Evolutionary conservation across 805 yeast species (phyloP).

Genomic region (Sungouiella blattae): DNA sequence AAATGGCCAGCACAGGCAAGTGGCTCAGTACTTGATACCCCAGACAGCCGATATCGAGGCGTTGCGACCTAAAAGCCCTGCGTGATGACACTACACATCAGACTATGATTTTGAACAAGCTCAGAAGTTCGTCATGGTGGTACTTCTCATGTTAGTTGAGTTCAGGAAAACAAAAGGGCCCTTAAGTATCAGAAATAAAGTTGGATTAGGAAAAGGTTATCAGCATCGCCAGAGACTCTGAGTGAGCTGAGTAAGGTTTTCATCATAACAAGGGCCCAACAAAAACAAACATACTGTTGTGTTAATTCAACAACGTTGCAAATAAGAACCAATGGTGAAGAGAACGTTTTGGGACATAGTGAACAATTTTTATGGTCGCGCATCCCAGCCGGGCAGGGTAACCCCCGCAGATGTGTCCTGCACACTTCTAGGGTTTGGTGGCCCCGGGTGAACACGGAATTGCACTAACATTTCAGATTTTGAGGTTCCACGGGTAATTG

Average conservation of each 20-base stretch:
- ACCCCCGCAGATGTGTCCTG: not conserved
- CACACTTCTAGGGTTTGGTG: not conserved
- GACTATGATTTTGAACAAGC: too few relatives aligned
- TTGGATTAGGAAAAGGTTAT: constrained; percentile 46
- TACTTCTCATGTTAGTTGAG: too few relatives aligned
- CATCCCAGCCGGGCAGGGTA: not conserved
- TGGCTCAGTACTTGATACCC: constrained; percentile 58
- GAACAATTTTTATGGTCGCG: too few relatives aligned
- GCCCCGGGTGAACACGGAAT: not conserved
- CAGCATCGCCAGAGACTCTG: constrained; percentile 49
- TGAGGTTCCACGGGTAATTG: too few relatives aligned
- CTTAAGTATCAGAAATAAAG: constrained; percentile 28
- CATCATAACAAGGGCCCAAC: constrained; percentile 42
- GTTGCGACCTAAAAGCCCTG: constrained; percentile 82
- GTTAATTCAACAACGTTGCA: too few relatives aligned
- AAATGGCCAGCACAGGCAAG: constrained; percentile 19
- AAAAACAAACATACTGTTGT: constrained; percentile 5
- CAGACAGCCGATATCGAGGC: constrained; percentile 70
- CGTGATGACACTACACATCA: too few relatives aligned
- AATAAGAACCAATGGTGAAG: too few relatives aligned
- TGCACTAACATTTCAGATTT: too few relatives aligned
- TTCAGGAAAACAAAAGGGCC: too few relatives aligned
- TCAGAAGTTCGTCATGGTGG: too few relatives aligned
- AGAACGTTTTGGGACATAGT: too few relatives aligned
- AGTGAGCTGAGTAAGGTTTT: constrained; percentile 58